Percentiles rank a stretch among this genome's conserved stretches.
These are phyloP conservation scores for Dactylellina cionopaga DNA, from an alignment of 2,329 filamentous ascomycete species.

Conservation along the genomic window DNA sequence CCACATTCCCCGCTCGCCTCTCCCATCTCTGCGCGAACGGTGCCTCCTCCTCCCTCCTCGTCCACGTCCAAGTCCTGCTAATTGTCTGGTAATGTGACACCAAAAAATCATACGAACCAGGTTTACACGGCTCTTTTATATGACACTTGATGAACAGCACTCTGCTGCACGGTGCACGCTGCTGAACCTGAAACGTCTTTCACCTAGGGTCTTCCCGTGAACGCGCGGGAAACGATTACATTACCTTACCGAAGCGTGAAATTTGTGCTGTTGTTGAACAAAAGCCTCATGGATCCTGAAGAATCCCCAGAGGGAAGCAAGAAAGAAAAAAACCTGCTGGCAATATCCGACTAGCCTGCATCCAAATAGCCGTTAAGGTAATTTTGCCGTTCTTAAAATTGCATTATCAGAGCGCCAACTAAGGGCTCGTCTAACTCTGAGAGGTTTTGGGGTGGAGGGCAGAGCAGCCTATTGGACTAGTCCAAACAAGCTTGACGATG, in stretches of 20 bases:
- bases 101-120: constrained; percentile 42
- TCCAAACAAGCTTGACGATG: constrained; percentile 10
- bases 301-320: no score
- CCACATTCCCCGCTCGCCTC: not conserved
- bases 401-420: constrained; percentile 40
- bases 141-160: constrained; percentile 28
- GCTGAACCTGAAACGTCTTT: constrained; percentile 39
- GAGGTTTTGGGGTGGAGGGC: constrained; percentile 37
- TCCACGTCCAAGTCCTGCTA: not conserved
- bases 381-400: constrained; percentile 48
- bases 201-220: constrained; percentile 22
- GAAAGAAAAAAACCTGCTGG: constrained; percentile 32
- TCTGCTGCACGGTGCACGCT: constrained; percentile 7
- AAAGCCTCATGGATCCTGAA: no score
- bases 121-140: constrained; percentile 40
- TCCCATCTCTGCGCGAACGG: not conserved
- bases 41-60: not conserved
- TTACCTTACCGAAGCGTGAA: no score
- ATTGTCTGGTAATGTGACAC: constrained; percentile 50
- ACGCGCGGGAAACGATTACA: constrained; percentile 30
- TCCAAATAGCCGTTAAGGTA: constrained; percentile 47
- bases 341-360: constrained; percentile 39
- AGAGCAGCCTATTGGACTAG: constrained; percentile 39
- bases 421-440: constrained; percentile 27
- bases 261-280: constrained; percentile 15